These are phyloP conservation scores for Jamesozyma rosinii DNA, from an alignment of 805 yeast genomes.

Conservation along the genomic window DNA sequence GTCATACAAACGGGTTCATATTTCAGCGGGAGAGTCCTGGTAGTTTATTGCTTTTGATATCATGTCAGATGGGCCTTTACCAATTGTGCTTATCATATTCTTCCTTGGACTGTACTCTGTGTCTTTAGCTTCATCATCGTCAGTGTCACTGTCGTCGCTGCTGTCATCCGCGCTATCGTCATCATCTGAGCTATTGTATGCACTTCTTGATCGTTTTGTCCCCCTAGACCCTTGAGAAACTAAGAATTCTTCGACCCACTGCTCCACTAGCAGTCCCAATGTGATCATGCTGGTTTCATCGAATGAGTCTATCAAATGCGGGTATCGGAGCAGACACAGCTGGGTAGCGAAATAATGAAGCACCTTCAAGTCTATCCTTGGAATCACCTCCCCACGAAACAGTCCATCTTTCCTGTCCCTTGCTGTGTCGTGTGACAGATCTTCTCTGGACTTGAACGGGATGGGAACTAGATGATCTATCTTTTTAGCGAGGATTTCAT, in stretches of 20 bases:
- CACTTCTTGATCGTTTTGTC: slow-evolving; percentile 1
- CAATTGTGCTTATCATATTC: slow-evolving; percentile 1
- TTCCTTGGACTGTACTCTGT: neutral
- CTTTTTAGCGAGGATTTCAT: slow-evolving; percentile 25
- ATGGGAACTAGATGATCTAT: slow-evolving; percentile 24
- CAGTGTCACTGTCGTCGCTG: neutral
- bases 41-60: slow-evolving; percentile 20
- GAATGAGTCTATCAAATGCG: slow-evolving; percentile 20
- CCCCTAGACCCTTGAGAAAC: slow-evolving; percentile 5
- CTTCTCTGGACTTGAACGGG: slow-evolving; percentile 27
- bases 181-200: neutral
- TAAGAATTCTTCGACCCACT: slow-evolving; percentile 31
- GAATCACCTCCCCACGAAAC: slow-evolving; percentile 23
- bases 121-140: neutral
- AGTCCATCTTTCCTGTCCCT: slow-evolving; percentile 19
- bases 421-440: slow-evolving; percentile 16
- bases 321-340: slow-evolving; percentile 23
- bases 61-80: slow-evolving; percentile 15
- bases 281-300: slow-evolving; percentile 34
- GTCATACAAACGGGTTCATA: slow-evolving; percentile 6
- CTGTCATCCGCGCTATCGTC: slow-evolving; percentile 4
- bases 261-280: slow-evolving; percentile 31
- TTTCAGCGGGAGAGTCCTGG: slow-evolving; percentile 22
- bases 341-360: slow-evolving; percentile 32
- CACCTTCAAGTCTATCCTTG: slow-evolving; percentile 28